Conservation (phyloP, 2,329 filamentous ascomycete genomes). For the Gaeumannomyces tritici region DNA sequence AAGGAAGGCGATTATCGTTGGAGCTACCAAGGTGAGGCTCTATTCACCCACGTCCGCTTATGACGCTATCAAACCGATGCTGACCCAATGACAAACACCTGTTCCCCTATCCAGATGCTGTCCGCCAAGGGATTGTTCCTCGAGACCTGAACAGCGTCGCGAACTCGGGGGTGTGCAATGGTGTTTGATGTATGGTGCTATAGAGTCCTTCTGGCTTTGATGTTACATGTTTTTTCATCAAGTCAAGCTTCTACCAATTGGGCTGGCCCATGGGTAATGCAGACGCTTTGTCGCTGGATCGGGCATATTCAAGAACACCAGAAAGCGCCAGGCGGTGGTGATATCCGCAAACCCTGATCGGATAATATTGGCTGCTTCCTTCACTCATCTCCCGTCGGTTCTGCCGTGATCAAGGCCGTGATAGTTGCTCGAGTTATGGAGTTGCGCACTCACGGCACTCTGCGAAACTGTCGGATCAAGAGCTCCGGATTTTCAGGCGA, state of each 20-base stretch:
- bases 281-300: not conserved
- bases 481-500: not conserved
- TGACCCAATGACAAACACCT: not conserved
- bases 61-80: too few species aligned
- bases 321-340: not conserved
- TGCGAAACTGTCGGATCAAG: not conserved
- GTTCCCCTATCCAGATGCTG: constrained; percentile 5
- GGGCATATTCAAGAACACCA: not conserved
- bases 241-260: not conserved
- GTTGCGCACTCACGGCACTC: not conserved
- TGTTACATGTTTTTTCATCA: not conserved
- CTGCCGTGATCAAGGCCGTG: not conserved
- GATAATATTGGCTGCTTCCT: not conserved
- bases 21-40: constrained; percentile 11
- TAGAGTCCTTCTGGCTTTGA: not conserved
- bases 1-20: constrained; percentile 28
- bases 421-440: not conserved
- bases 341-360: not conserved
- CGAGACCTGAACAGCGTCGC: constrained; percentile 3
- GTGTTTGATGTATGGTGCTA: not conserved
- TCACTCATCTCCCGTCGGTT: not conserved
- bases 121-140: constrained; percentile 8
- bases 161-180: not conserved
- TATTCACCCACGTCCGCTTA: not conserved
- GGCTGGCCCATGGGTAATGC: not conserved